Base-by-base conservation (phyloP, 352 stramenopile genomes). In the Thalassiosira livingstoniorum region DNA sequence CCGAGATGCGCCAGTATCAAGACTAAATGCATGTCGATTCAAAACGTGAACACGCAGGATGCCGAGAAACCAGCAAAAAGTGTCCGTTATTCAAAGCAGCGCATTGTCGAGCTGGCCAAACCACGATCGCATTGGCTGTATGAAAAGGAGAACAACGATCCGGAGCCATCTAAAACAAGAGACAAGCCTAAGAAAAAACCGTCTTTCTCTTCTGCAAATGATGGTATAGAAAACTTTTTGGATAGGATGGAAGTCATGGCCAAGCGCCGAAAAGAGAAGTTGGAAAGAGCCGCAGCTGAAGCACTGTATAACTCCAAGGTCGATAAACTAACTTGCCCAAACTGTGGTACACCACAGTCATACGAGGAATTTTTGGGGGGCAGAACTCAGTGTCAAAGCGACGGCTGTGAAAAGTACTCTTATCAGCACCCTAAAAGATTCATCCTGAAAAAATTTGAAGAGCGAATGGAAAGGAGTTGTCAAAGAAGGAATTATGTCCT, bases 221-320 rank as follows among this genome's bases (percentile, higher is more conserved):
- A n/a, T n/a, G 13, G 21, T 43, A 47, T 54, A 39, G 35, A 62
- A 45, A 65, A 15, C 39, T 83, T 82, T 75, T 73, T 83, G 25
- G 66, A 83, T 45, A 76, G 75, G 68, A 77, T 83, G 66, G 57
- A 78, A 27, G 73, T 1, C 0, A 83, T 72, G 65, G 75, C 68
- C 35, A 71, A 21, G 43, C 29, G 75, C 45, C 60, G 66, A 43
- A 65, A 37, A 25, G 66, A 77, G 18, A 83, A 78, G 45, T 15
- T 72, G 18, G 25, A 67, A 39, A 34, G 45, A 51, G 66, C 66
- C 53, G 27, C 39, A 67, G 65, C 58, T 4, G 60, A 72, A 77
- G 75, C 65, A 39, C 4, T 39, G 4, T 83, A 83, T 47, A 53
- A 72, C 47, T 34, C 55, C 67, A 83, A 72, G 42, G 45, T 71